Conservation (phyloP, 78 protist species). For the Dictyostelium intermedium region DNA sequence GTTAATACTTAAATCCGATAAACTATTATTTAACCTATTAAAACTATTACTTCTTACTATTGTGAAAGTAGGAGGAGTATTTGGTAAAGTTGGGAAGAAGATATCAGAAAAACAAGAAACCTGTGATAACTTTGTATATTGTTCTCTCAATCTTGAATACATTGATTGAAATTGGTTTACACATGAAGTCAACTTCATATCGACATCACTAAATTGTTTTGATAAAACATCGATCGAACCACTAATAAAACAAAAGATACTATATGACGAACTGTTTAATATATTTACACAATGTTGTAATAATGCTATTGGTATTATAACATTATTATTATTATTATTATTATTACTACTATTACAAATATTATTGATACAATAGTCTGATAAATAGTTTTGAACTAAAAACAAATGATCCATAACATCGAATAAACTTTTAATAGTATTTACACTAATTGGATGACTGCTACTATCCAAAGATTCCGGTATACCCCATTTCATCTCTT, state of each 20-base stretch:
- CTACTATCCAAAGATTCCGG: conserved; percentile 44
- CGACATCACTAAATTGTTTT: not conserved
- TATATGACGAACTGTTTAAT: conserved; percentile 34
- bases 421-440: not conserved
- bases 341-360: not conserved
- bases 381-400: not conserved
- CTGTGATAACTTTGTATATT: conserved; percentile 3
- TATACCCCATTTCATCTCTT: conserved; percentile 59
- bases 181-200: not conserved
- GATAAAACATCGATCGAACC: conserved; percentile 11
- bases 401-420: conserved; percentile 47
- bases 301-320: not conserved
- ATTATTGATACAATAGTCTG: not conserved
- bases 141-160: conserved; percentile 13
- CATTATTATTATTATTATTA: not conserved
- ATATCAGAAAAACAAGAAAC: conserved; percentile 21
- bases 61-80: not conserved
- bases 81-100: conserved; percentile 62
- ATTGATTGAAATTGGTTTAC: not conserved
- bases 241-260: conserved; percentile 52
- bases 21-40: not conserved
- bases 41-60: not conserved
- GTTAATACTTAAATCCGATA: not conserved
- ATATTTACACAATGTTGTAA: conserved; percentile 12
- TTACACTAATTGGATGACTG: conserved; percentile 27